Evolutionary conservation across 2,329 filamentous ascomycete genomes (phyloP), one percentile per base, ranked within the genome.

Genomic region (Neonectria faginata): DNA sequence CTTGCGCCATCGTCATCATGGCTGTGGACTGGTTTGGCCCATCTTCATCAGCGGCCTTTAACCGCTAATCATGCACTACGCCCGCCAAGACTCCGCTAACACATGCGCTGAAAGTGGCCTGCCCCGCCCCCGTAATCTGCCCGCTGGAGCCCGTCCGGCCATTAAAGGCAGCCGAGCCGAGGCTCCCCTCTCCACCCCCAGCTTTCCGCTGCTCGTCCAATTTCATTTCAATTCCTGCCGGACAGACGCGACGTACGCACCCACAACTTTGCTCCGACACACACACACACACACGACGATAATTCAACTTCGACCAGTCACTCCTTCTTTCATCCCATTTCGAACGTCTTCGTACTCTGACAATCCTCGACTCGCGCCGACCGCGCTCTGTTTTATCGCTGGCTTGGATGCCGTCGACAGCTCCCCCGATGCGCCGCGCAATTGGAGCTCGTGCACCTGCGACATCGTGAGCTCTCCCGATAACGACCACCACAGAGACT

Each of bases 361-460:
- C 45, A 5, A 31, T 12, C 25, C 5, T 29, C 48, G 48, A 33
- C 20, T 33, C 41, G 31, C 22, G 22, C 31, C 61, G 22, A 54
- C 33, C 45, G 33, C 41, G 29, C 42, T 55, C 56, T 50, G 57
- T 41, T 14, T 14, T 45, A 14, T 45, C 36, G 55, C 53, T 60
- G 63, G 63, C 67, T 71, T 74, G 65, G 57, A 73, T 73, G 71
- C 68, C 65, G 68, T 62, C 60, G 51, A 57, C 56, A 65, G 64
- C 55, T 62, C 36, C 33, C 57, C 70, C 67, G 67, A 73, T 74
- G 72, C 70, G 68, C 65, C 53, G 71, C 70, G 68, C 64, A 48
- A 62, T 66, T 67, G 67, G 63, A 72, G 69, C 72, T 69, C 65
- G 64, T 70, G 64, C 54, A 64, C 64, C 70, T 58, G 64, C 66